Conservation (phyloP, 345 rosid species). For the Arabidopsis suecica region DNA sequence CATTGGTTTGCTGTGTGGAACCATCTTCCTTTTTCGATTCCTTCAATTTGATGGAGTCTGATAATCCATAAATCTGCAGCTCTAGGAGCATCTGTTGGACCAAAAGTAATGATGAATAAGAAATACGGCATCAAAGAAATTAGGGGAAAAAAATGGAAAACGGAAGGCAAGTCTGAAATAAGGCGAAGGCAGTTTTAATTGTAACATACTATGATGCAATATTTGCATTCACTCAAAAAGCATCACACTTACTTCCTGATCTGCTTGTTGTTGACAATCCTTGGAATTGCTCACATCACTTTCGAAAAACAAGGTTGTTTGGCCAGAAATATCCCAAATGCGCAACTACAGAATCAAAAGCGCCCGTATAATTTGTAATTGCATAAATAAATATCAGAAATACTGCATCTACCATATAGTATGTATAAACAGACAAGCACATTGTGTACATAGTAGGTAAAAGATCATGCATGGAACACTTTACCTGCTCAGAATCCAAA, state of each 20-base stretch:
- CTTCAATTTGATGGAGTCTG: slow-evolving; percentile 81
- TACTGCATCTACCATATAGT: not conserved
- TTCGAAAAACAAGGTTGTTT: slow-evolving; percentile 61
- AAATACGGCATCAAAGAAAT: slow-evolving; percentile 5
- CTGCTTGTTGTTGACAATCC: slow-evolving; percentile 68
- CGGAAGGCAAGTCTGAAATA: slow-evolving; percentile 1
- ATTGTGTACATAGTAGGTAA: slow-evolving; percentile 25
- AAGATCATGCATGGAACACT: slow-evolving; percentile 29
- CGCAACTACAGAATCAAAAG: slow-evolving; percentile 60
- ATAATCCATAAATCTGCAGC: slow-evolving; percentile 95
- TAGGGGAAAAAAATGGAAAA: not conserved
- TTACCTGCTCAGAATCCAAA: slow-evolving; percentile 81
- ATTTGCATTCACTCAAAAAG: slow-evolving; percentile 12
- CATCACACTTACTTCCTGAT: slow-evolving; percentile 73
- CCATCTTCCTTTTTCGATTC: slow-evolving; percentile 79
- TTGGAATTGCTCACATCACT: slow-evolving; percentile 62
- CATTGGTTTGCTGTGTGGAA: slow-evolving; percentile 55
- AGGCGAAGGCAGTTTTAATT: not conserved
- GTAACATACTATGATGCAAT: slow-evolving; percentile 21
- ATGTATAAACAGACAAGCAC: slow-evolving; percentile 21
- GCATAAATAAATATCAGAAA: slow-evolving; percentile 43
- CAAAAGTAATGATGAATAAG: slow-evolving; percentile 39
- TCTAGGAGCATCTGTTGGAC: slow-evolving; percentile 72
- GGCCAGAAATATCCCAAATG: slow-evolving; percentile 95
- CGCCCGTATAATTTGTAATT: not conserved